Conservation (phyloP, 2,329 filamentous ascomycete species). For the Ceratocystis papillata region DNA sequence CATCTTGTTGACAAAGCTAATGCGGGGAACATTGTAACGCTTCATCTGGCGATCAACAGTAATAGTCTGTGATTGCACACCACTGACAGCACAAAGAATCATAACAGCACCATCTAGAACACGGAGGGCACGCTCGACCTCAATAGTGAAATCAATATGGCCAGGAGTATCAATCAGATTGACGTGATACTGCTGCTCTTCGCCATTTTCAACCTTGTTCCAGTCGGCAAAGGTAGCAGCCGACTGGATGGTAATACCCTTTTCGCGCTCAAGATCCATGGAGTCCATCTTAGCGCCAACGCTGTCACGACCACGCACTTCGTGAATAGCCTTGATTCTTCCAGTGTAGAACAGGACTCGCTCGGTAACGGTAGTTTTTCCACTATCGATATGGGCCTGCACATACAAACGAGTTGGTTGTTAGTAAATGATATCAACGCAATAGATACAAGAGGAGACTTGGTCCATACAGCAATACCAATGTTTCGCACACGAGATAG, state of each 20-base stretch:
- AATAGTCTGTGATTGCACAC: slow-evolving; percentile 95
- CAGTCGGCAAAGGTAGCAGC: slow-evolving; percentile 97
- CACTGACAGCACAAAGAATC: slow-evolving; percentile 95
- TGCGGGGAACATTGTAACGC: slow-evolving; percentile 88
- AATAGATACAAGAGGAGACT: neutral
- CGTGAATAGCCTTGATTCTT: slow-evolving; percentile 91
- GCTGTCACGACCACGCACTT: slow-evolving; percentile 86
- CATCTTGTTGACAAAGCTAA: slow-evolving; percentile 99
- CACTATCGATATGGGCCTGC: slow-evolving; percentile 93
- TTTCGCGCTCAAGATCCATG: slow-evolving; percentile 89
- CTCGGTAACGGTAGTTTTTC: slow-evolving; percentile 94
- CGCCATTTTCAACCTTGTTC: slow-evolving; percentile 72
- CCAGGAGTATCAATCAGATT: slow-evolving; percentile 98
- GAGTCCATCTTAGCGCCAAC: slow-evolving; percentile 99
- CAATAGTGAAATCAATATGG: slow-evolving; percentile 98
- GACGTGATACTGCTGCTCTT: slow-evolving; percentile 88
- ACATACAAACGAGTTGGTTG: slow-evolving; percentile 3
- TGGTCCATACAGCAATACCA: slow-evolving; percentile 70
- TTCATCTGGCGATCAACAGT: slow-evolving; percentile 98
- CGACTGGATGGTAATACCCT: slow-evolving; percentile 96
- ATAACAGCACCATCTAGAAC: slow-evolving; percentile 95
- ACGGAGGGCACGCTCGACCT: slow-evolving; percentile 88
- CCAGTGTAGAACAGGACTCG: slow-evolving; percentile 97
- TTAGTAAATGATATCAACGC: neutral
- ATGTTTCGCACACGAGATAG: slow-evolving; percentile 85